Conservation (phyloP, 1,284 basidiomycete genomes). For the Ceratobasidium sp. region DNA sequence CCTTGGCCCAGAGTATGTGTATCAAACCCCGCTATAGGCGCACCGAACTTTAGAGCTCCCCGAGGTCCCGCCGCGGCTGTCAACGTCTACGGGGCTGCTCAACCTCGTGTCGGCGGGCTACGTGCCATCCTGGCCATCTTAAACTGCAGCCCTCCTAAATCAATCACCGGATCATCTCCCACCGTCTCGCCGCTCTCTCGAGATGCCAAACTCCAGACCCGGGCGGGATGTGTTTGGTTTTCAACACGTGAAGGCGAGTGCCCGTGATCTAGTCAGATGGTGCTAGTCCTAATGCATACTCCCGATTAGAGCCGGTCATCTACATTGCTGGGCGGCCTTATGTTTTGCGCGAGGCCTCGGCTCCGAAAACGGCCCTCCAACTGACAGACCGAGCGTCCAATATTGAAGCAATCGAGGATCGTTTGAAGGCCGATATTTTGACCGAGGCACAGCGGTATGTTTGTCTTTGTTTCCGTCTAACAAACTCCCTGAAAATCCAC, state of each 20-base stretch:
- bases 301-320: constrained; percentile 55
- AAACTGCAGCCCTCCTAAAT: constrained; percentile 71
- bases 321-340: constrained; percentile 95
- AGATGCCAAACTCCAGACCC: constrained; percentile 55
- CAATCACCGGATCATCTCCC: constrained; percentile 36
- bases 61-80: constrained; percentile 65
- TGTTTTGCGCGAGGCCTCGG: constrained; percentile 90
- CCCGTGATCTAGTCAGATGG: constrained; percentile 38
- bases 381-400: constrained; percentile 94
- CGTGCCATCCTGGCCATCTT: constrained; percentile 91
- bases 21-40: constrained; percentile 62
- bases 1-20: neutral
- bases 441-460: constrained; percentile 78
- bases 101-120: constrained; percentile 92
- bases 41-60: constrained; percentile 92
- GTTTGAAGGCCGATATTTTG: constrained; percentile 93
- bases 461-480: neutral
- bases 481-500: constrained; percentile 3
- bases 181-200: constrained; percentile 35
- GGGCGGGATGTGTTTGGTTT: constrained; percentile 72
- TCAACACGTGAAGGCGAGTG: constrained; percentile 78
- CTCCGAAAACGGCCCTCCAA: constrained; percentile 81
- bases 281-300: constrained; percentile 1
- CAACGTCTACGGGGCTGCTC: constrained; percentile 93
- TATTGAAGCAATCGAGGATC: constrained; percentile 91